Base-by-base conservation (phyloP, 129 eudicot genomes). In the Centrapalus pauciflorus region DNA sequence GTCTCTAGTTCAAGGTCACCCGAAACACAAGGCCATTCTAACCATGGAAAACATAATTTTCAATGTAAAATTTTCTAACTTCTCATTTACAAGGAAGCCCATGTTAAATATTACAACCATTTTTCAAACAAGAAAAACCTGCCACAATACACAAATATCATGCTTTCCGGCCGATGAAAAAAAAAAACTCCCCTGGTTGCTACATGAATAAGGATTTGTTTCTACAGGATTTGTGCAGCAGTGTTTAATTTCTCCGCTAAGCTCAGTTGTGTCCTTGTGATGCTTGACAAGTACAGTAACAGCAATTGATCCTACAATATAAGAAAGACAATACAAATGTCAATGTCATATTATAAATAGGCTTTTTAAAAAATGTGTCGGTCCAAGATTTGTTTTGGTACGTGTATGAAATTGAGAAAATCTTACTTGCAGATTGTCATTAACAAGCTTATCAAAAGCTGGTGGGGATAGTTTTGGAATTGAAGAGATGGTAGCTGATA, bases 191-290 rank as follows among this genome's bases (percentile, higher is more conserved):
- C 17, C 4, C 20, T 49, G 26, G 26, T 49, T 5, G 19, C 12
- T 49, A 49, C 1, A 20, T 26, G 25, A 49, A 49, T 49, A n/a
- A n/a, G n/a, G 11, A 61, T 12, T 8, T 9, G n/a, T 14, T n/a
- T 25, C 35, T 61, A 67, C 29, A 67, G 13, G 38, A 65, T 46
- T 12, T 65, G 58, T 12, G 59, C 71, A 14, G 72, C 50, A 50
- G 61, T 51, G 63, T 67, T 51, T 41, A 51, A 67, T 28, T 85
- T 85, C 55, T 89, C 85, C 9, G 96, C 93, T 72, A 89, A 61
- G 62, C 95, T 79, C 37, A 94, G 90, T 64, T 94, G 97, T 56
- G 99, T 89, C 80, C 99, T 94, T 78, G 95, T 84, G 35, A 94
- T 86, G 90, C 99, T 94, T 43, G 99, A 89, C 81, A 89, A 72